phyloP scores from a whole-genome alignment of 495 filamentous ascomycete species.

The Penicillium roqueforti region DNA sequence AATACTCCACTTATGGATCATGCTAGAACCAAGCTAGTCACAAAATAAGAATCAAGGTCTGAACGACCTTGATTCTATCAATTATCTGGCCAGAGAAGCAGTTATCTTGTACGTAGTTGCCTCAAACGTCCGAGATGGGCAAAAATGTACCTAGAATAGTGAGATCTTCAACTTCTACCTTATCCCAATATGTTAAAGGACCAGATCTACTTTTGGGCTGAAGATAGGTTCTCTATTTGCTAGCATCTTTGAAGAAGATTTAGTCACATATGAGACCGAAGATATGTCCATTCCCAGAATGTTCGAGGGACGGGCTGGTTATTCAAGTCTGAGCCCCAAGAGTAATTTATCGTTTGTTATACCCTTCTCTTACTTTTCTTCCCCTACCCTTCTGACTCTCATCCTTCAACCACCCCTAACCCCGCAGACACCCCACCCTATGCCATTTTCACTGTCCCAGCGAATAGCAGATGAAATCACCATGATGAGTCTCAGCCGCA shows the following conservation, averaged over 20 bases:
- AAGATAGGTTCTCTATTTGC: not conserved
- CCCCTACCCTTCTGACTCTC: not conserved
- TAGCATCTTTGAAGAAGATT: not conserved
- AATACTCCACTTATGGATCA: not conserved
- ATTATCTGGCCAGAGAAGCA: not conserved
- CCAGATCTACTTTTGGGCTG: not conserved
- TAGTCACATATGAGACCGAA: not conserved
- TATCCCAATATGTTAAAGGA: not conserved
- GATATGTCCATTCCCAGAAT: not conserved
- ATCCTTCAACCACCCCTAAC: not conserved
- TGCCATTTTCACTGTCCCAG: not conserved
- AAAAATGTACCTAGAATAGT: not conserved
- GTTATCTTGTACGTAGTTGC: not conserved
- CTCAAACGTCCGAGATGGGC: not conserved
- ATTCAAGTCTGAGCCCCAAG: not conserved
- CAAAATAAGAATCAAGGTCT: not conserved
- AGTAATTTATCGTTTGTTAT: not conserved
- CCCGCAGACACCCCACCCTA: not conserved
- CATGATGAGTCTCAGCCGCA: not conserved
- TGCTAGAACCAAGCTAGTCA: not conserved
- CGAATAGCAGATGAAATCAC: not conserved
- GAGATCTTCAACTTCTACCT: not conserved
- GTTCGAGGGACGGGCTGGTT: not conserved
- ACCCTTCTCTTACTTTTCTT: not conserved
- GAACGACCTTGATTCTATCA: not conserved